Conservation (phyloP, 208 protist species). For the Leishmania turanica region DNA sequence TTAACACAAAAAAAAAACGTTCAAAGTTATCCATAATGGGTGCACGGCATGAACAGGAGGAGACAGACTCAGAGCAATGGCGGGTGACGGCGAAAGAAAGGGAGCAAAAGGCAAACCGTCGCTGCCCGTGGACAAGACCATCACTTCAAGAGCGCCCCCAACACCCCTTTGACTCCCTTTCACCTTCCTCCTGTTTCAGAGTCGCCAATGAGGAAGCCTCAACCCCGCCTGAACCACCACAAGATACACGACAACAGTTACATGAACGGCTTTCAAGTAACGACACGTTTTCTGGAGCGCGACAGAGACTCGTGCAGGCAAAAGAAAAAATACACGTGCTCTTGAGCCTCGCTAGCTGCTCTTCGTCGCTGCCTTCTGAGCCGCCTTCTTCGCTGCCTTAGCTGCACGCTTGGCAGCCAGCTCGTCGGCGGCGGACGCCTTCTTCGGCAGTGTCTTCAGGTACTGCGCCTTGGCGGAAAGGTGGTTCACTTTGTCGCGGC, state of each 20-base stretch:
- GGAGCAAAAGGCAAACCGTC: conserved; percentile 2
- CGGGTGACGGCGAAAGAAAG: neutral
- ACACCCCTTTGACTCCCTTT: neutral
- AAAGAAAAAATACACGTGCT: neutral
- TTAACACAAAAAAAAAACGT: neutral
- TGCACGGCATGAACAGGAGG: neutral
- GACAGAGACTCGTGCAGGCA: neutral
- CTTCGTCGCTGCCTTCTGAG: conserved; percentile 64
- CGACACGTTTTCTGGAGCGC: neutral
- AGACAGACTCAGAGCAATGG: neutral
- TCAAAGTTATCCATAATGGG: neutral
- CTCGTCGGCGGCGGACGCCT: conserved; percentile 74
- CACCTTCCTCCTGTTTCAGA: neutral
- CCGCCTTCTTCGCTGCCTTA: conserved; percentile 88
- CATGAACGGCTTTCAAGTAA: neutral
- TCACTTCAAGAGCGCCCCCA: neutral
- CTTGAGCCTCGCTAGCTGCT: conserved; percentile 3
- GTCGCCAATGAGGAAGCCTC: neutral
- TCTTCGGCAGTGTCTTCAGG: conserved; percentile 76
- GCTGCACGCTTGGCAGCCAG: conserved; percentile 81
- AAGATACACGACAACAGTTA: neutral
- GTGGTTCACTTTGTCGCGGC: conserved; percentile 92
- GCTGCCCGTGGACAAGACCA: neutral
- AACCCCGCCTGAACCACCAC: neutral
- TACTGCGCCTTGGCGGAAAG: conserved; percentile 90